Evolutionary conservation across 1,139 yeast species (phyloP).

Genomic region (Taiozyma sp.): DNA sequence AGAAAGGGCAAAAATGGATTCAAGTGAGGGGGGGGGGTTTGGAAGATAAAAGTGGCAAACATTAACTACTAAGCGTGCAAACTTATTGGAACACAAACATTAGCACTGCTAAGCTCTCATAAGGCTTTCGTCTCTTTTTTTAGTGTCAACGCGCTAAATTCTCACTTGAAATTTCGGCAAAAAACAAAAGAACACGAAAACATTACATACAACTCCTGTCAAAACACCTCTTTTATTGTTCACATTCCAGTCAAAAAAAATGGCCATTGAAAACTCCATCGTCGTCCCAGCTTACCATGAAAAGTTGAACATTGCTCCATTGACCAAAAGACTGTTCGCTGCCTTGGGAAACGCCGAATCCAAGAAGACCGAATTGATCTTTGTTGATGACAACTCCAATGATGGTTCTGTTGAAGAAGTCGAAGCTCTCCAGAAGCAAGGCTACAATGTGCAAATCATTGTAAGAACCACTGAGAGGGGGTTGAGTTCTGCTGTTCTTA

Average conservation of each 20-base stretch:
- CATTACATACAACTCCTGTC: neutral
- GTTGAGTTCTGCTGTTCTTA: slow-evolving; percentile 38
- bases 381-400: slow-evolving; percentile 42
- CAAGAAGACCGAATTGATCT: slow-evolving; percentile 36
- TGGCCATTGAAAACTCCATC: slow-evolving; percentile 34
- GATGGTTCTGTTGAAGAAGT: slow-evolving; percentile 45
- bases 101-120: neutral
- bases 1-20: no score
- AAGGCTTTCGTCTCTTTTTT: neutral
- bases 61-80: no score
- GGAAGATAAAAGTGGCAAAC: no score
- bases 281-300: slow-evolving; percentile 45
- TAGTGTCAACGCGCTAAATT: neutral
- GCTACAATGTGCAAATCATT: slow-evolving; percentile 38
- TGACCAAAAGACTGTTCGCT: slow-evolving; percentile 38
- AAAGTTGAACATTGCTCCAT: slow-evolving; percentile 38
- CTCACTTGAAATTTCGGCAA: neutral
- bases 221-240: neutral
- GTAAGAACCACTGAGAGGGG: slow-evolving; percentile 43
- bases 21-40: no score
- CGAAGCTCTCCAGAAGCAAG: slow-evolving; percentile 33
- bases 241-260: slow-evolving; percentile 5
- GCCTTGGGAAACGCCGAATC: slow-evolving; percentile 37
- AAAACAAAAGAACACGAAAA: neutral
- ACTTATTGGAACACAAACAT: no score